Evolutionary conservation across 768 basidiomycete genomes (phyloP).

Genomic region (Crassisporium funariophilum): DNA sequence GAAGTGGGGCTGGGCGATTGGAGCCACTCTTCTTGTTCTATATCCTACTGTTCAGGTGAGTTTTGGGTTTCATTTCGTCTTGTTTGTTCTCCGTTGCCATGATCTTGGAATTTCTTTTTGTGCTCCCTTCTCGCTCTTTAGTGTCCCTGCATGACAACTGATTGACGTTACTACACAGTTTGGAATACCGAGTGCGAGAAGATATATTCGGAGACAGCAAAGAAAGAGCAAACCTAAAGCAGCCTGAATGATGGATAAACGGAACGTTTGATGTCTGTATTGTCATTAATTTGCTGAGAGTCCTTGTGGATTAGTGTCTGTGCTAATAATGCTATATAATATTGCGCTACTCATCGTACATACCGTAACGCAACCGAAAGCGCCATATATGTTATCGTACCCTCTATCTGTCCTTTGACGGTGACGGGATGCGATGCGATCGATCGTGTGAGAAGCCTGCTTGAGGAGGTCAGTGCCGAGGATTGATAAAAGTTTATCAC

Average conservation of each 20-base stretch:
- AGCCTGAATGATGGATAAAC: conserved; percentile 19
- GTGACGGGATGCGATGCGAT: no score
- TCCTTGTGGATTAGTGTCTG: not conserved
- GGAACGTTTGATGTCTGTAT: conserved; percentile 1
- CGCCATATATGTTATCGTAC: conserved; percentile 5
- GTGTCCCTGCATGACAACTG: conserved; percentile 20
- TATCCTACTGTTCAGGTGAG: conserved; percentile 73
- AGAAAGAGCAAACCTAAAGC: conserved; percentile 37
- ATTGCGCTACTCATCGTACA: not conserved
- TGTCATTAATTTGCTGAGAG: not conserved
- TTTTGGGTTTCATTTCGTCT: conserved; percentile 7
- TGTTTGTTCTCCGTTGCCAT: conserved; percentile 6
- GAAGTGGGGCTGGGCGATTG: conserved; percentile 68
- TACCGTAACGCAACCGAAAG: no score
- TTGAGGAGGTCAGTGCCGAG: not conserved
- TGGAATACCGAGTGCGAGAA: conserved; percentile 59
- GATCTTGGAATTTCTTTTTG: conserved; percentile 2
- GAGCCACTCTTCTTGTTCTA: conserved; percentile 56
- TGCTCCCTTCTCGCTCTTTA: conserved; percentile 2
- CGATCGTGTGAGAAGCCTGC: conserved; percentile 13
- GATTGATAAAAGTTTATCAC: conserved; percentile 2
- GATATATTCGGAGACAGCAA: conserved; percentile 49
- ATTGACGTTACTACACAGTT: conserved; percentile 50
- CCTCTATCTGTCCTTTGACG: no score
- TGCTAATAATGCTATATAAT: not conserved